phyloP scores from a whole-genome alignment of 2,329 filamentous ascomycete genomes.

The Pseudogymnoascus sp. region DNA sequence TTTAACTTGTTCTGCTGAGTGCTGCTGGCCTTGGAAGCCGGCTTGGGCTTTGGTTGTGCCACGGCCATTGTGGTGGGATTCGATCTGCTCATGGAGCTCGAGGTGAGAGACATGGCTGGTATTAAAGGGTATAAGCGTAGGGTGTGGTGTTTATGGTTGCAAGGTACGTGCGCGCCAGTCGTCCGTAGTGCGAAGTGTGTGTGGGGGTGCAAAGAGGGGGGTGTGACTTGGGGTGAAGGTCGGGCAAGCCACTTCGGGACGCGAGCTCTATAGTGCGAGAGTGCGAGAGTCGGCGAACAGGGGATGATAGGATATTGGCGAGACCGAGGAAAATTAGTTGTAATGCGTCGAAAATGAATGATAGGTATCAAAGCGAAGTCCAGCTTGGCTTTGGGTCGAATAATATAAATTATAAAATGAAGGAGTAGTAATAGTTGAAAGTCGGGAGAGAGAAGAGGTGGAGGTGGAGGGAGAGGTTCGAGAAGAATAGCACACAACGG shows the following conservation, averaged over 20 bases:
- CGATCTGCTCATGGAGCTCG: slow-evolving; percentile 31
- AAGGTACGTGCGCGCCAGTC: neutral
- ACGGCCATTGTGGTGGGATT: slow-evolving; percentile 44
- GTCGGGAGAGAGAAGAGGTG: slow-evolving; percentile 20
- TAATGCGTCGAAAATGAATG: slow-evolving; percentile 40
- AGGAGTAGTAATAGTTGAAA: slow-evolving; percentile 15
- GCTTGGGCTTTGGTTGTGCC: slow-evolving; percentile 51
- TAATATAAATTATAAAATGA: slow-evolving; percentile 21
- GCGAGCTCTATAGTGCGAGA: slow-evolving; percentile 18
- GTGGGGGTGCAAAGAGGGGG: slow-evolving; percentile 25
- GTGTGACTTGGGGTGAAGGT: slow-evolving; percentile 19
- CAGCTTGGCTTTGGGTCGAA: slow-evolving; percentile 45
- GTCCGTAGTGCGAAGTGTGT: slow-evolving; percentile 19
- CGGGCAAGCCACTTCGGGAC: slow-evolving; percentile 17
- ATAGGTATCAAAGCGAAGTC: slow-evolving; percentile 48
- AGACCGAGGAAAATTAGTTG: slow-evolving; percentile 21
- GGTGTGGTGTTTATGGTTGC: neutral
- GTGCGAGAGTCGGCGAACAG: slow-evolving; percentile 21
- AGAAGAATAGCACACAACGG: slow-evolving; percentile 13
- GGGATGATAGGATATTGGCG: slow-evolving; percentile 25
- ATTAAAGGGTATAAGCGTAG: slow-evolving; percentile 41
- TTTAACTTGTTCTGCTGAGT: slow-evolving; percentile 52
- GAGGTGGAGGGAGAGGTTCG: slow-evolving; percentile 22
- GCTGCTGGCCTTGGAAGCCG: slow-evolving; percentile 43
- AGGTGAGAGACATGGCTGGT: slow-evolving; percentile 57